Base-by-base conservation (phyloP, 2,329 filamentous ascomycete genomes). In the Lecanoromycetidae sp. region DNA sequence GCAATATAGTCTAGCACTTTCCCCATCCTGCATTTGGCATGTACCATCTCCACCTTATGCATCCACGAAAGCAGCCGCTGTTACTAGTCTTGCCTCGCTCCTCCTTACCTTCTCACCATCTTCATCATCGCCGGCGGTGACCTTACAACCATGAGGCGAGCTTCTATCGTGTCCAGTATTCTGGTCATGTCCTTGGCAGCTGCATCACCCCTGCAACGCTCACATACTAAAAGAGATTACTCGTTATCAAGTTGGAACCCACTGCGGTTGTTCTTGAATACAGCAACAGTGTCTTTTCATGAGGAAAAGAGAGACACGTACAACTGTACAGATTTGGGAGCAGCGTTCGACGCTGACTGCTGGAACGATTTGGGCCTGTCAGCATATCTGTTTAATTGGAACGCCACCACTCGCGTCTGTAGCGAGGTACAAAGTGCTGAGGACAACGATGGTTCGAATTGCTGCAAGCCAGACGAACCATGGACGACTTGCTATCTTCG, bases 311-410 rank as follows among this genome's bases (percentile, higher is more conserved):
- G 47, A 29, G 33, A 49, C 19, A 33, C 20, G 1, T 13, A 44
- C 27, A 50, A 50, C 32, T 52, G 50, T 38, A 42, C 49, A n/a
- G 38, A 50, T 40, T 20, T 33, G 8, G 10, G 30, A 12, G 42
- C 50, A 2, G 40, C 33, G 7, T 52, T 47, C 38, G 44, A 50
- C 36, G 15, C 22, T 3, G 10, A 13, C 19, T 52, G 50, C 40
- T 52, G 50, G 50, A 20, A 27, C 17, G 25, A 35, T 3, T 23
- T 50, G 4, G 25, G 33, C 13, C 15, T 50, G 27, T n/a, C n/a
- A n/a, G n/a, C n/a, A n/a, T 40, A 23, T 22, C 44, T 46, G 12
- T 36, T 33, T 13, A 26, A 26, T 22, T 46, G 44, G 44, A 46
- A 46, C 19, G 17, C 25, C 6, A 33, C 33, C 20, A 33, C 30